Evolutionary conservation across 2,329 filamentous ascomycete genomes (phyloP).

Genomic region (Aspergillus chevalieri): DNA sequence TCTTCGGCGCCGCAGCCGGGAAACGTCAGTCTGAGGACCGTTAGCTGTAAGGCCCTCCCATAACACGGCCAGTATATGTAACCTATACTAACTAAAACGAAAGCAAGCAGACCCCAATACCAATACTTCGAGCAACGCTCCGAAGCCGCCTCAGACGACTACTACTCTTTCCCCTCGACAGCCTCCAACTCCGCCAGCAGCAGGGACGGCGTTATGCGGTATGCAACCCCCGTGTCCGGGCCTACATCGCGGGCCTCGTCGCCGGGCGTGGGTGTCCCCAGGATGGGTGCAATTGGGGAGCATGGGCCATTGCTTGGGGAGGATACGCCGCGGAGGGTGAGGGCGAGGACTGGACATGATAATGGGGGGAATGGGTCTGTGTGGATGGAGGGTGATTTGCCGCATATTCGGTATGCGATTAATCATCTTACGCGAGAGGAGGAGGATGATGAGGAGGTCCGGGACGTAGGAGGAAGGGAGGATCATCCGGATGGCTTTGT

Average conservation of each 20-base stretch:
- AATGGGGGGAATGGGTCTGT: neutral
- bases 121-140: constrained; percentile 39
- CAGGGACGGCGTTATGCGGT: constrained; percentile 35
- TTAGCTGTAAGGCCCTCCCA: constrained; percentile 32
- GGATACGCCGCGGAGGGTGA: constrained; percentile 16
- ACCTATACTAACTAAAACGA: constrained; percentile 6
- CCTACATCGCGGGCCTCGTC: constrained; percentile 25
- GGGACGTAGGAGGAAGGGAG: constrained; percentile 1
- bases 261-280: no score
- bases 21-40: constrained; percentile 29
- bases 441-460: constrained; percentile 40
- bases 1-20: constrained; percentile 10
- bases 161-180: constrained; percentile 42
- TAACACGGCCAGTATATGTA: neutral
- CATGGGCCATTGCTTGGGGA: constrained; percentile 7
- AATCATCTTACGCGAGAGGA: constrained; percentile 75
- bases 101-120: constrained; percentile 42
- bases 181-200: constrained; percentile 29
- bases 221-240: constrained; percentile 40
- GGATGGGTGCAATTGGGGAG: no score
- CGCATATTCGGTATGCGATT: constrained; percentile 84
- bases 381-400: constrained; percentile 60
- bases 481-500: constrained; percentile 49
- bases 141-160: constrained; percentile 45
- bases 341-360: constrained; percentile 13